A percentile compares a stretch with the other conserved stretches of the same genome.
These are phyloP conservation scores for Curvularia sp. DNA, from an alignment of 2,329 filamentous ascomycete genomes.

Conservation along the genomic window DNA sequence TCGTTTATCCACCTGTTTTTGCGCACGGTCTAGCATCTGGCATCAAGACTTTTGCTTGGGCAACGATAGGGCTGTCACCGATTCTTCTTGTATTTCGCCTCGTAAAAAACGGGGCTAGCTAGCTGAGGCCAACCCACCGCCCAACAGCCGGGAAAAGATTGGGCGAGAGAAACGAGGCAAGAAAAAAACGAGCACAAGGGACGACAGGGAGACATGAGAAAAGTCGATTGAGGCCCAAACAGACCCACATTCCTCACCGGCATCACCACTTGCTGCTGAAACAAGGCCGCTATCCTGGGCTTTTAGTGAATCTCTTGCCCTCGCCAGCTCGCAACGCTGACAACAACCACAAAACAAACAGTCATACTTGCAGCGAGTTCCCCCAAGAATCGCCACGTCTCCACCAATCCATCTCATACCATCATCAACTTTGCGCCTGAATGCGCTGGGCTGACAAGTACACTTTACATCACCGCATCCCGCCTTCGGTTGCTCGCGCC, in stretches of 20 bases:
- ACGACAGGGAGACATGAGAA: not conserved
- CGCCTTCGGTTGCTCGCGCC: constrained; percentile 20
- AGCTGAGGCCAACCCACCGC: constrained; percentile 1
- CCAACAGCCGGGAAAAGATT: constrained; percentile 1
- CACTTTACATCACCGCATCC: constrained; percentile 27
- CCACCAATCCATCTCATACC: constrained; percentile 2
- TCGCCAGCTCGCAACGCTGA: constrained; percentile 1
- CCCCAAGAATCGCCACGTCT: not conserved
- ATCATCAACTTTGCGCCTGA: constrained; percentile 11
- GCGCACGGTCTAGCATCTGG: not conserved
- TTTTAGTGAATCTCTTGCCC: not conserved
- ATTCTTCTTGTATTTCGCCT: constrained; percentile 5
- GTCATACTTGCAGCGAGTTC: constrained; percentile 7
- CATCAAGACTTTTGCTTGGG: not conserved
- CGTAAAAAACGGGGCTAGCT: constrained; percentile 4
- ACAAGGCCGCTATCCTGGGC: not conserved
- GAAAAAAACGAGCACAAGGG: not conserved
- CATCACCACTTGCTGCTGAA: not conserved
- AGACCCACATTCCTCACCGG: constrained; percentile 13
- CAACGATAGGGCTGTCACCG: constrained; percentile 7
- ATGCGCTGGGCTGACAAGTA: constrained; percentile 30
- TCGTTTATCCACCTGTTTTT: not conserved
- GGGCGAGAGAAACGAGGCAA: constrained; percentile 3
- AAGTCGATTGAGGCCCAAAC: constrained; percentile 8
- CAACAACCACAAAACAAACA: constrained; percentile 2